These are phyloP conservation scores for Cyclocybe cylindracea DNA, from an alignment of 768 basidiomycete species.

Conservation along the genomic window DNA sequence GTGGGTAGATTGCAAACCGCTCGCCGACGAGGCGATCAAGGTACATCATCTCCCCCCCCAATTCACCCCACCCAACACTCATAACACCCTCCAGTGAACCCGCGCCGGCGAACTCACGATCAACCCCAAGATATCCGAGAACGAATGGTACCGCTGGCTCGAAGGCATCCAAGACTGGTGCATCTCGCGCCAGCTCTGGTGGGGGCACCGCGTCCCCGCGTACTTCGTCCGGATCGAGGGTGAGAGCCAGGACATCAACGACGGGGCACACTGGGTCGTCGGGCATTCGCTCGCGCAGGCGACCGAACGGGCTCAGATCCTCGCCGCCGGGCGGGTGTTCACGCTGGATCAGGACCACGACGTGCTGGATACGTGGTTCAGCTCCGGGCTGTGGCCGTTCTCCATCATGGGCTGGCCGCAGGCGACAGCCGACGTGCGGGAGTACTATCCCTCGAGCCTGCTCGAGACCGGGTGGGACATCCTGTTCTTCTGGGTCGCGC, in stretches of 20 bases:
- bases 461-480: conserved; percentile 99
- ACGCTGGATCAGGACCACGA: conserved; percentile 92
- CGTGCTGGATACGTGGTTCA: conserved; percentile 99
- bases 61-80: not conserved
- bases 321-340: conserved; percentile 71
- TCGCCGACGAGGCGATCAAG: conserved; percentile 88
- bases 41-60: conserved; percentile 38
- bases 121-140: conserved; percentile 81
- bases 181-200: conserved; percentile 98
- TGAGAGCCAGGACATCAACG: conserved; percentile 64
- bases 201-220: conserved; percentile 96
- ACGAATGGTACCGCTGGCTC: conserved; percentile 96
- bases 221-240: conserved; percentile 91
- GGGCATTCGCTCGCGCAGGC: conserved; percentile 81
- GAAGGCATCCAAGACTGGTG: conserved; percentile 98
- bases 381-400: conserved; percentile 96
- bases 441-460: conserved; percentile 87
- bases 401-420: conserved; percentile 98
- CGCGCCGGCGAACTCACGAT: conserved; percentile 85
- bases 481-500: conserved; percentile 99
- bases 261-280: conserved; percentile 89
- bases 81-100: conserved; percentile 61
- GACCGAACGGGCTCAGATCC: conserved; percentile 64
- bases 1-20: conserved; percentile 94
- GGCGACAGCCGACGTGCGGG: conserved; percentile 74